Conservation (phyloP, 306 rosid genomes). For the Fagus crenata region DNA sequence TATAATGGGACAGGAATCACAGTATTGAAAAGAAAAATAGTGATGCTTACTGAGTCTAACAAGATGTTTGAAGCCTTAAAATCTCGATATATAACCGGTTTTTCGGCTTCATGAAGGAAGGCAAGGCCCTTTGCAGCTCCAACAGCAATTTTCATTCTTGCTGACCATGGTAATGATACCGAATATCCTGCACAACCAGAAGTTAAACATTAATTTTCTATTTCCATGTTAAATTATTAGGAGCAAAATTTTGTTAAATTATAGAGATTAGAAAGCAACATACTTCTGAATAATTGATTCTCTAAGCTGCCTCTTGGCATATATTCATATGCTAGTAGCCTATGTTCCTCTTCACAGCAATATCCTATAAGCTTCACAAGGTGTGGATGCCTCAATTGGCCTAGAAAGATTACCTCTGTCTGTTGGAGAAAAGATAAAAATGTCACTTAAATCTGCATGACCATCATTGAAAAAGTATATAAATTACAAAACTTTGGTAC, state of each 20-base stretch:
- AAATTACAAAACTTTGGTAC: background rate
- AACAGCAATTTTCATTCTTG: slow-evolving; percentile 91
- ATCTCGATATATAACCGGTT: slow-evolving; percentile 88
- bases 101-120: slow-evolving; percentile 80
- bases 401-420: slow-evolving; percentile 94
- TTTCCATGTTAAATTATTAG: background rate
- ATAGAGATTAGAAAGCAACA: background rate
- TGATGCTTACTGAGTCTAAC: slow-evolving; percentile 68
- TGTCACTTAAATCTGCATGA: background rate
- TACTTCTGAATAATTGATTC: slow-evolving; percentile 90
- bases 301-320: slow-evolving; percentile 98
- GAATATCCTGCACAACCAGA: slow-evolving; percentile 56
- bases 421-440: slow-evolving; percentile 14
- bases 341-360: slow-evolving; percentile 91
- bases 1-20: background rate
- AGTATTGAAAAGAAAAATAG: background rate
- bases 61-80: slow-evolving; percentile 92
- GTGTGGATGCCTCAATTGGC: slow-evolving; percentile 79
- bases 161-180: slow-evolving; percentile 78
- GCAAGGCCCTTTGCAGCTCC: slow-evolving; percentile 95
- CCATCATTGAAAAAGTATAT: background rate
- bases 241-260: background rate
- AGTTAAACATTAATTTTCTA: slow-evolving; percentile 2
- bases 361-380: slow-evolving; percentile 91
- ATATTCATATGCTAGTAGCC: slow-evolving; percentile 78